Evolutionary conservation across 805 yeast species (phyloP).

Genomic region (Zygosaccharomyces kombuchaensis): DNA sequence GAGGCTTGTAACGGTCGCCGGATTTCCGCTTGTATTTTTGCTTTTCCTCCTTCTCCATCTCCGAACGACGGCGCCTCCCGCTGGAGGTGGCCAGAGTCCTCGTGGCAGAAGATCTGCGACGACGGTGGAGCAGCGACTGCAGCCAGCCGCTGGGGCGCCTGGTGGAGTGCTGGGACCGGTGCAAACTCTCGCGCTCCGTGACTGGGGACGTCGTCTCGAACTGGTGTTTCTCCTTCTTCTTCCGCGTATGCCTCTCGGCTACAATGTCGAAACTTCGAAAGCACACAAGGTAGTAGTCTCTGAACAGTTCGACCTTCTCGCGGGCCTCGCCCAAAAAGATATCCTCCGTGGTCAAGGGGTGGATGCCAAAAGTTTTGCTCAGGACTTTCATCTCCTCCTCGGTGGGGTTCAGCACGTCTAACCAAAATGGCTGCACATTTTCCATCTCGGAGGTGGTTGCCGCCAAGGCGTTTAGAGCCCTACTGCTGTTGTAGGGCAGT

Average conservation of each 20-base stretch:
- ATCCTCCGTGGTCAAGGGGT: slow-evolving; percentile 95
- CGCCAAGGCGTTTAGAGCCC: slow-evolving; percentile 1
- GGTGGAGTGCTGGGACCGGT: slow-evolving; percentile 11
- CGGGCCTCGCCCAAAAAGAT: slow-evolving; percentile 89
- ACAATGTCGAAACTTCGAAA: slow-evolving; percentile 81
- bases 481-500: not conserved
- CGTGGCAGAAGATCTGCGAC: slow-evolving; percentile 22
- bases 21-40: slow-evolving; percentile 41
- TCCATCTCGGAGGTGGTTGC: slow-evolving; percentile 13
- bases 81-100: slow-evolving; percentile 19
- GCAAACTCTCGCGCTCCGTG: slow-evolving; percentile 12
- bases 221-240: slow-evolving; percentile 38
- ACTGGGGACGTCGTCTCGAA: slow-evolving; percentile 13
- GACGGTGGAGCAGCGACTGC: slow-evolving; percentile 14
- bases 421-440: slow-evolving; percentile 77
- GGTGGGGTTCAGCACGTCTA: slow-evolving; percentile 86
- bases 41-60: slow-evolving; percentile 34
- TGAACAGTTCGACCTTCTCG: slow-evolving; percentile 90
- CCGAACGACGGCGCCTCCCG: slow-evolving; percentile 25
- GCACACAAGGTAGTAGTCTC: slow-evolving; percentile 86
- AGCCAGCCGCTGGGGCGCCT: slow-evolving; percentile 16
- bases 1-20: slow-evolving; percentile 43
- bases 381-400: slow-evolving; percentile 95
- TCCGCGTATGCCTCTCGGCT: slow-evolving; percentile 58
- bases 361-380: slow-evolving; percentile 88